Evolutionary conservation across 495 filamentous ascomycete species (phyloP), one percentile per base, ranked within the genome.

Genomic region (Aspergillus homomorphus): DNA sequence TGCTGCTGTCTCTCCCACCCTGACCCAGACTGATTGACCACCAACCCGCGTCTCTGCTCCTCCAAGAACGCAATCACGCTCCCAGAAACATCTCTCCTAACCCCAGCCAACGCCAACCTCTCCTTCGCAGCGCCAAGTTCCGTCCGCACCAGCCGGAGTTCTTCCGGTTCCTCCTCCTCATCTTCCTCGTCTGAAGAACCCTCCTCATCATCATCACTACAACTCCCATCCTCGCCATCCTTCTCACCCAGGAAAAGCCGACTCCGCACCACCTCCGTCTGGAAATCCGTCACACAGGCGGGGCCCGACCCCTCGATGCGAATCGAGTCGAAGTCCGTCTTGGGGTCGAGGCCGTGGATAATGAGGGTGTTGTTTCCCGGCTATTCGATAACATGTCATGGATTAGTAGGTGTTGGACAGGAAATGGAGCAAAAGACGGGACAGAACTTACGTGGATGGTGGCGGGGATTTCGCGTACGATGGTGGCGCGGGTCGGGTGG

Each of bases 251-350:
- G 12, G 2, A 38, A 38, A 12, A 38, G 33, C 45, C 73, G 72
- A 60, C 88, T 87, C 0, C 84, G 78, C 22, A 89, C 70, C 10
- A 83, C 69, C 56, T 87, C 81, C 43, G 89, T 80, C 16, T 80
- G 78, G 65, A 89, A 82, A 62, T 89, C 85, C 3, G 82, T 86
- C 63, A 90, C 87, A 52, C 80, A 82, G 0, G 75, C 72, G 0
- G 73, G 65, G 26, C 85, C 85, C 51, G 78, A 83, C 53, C 86
- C 86, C 62, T 88, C 85, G 56, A 91, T 84, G 61, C 87, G 87
- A 72, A 90, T 84, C 28, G 85, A 88, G 65, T 86, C 76, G 61
- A 84, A 76, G 57, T 89, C 85, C 42, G 82, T 45, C 26, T 0
- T n/a, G 26, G 85, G 86, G 7, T 84, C 82, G 24, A 91, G 74